A percentile compares a stretch with the other conserved stretches of the same genome.
These are phyloP conservation scores for Stagonosporopsis vannaccii DNA, from an alignment of 2,329 filamentous ascomycete genomes.

Conservation along the genomic window DNA sequence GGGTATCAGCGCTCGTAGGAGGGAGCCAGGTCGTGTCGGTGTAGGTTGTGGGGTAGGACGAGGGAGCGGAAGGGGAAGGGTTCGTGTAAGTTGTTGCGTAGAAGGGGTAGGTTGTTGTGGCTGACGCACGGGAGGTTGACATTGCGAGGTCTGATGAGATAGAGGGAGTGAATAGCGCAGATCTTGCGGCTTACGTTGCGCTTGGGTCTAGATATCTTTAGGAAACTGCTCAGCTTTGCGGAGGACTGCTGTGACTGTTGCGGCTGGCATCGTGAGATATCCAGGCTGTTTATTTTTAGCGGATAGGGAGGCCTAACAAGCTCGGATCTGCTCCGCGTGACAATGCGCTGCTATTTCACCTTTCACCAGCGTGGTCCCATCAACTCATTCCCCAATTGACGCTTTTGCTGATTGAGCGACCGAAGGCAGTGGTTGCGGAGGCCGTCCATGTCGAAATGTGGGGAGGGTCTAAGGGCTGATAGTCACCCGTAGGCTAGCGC, in stretches of 20 bases:
- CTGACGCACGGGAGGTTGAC: neutral
- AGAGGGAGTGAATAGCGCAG: neutral
- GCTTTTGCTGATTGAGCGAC: neutral
- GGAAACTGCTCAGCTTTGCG: neutral
- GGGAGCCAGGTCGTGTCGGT: conserved; percentile 1
- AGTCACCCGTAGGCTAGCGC: no score
- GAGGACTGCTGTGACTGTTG: neutral
- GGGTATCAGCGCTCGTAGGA: neutral
- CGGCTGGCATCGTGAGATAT: neutral
- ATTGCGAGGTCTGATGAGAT: neutral
- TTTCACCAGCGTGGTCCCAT: neutral
- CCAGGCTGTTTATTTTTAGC: neutral
- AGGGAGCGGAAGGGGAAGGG: neutral
- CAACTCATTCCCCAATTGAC: neutral
- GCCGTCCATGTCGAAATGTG: neutral
- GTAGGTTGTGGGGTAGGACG: neutral
- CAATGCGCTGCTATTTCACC: neutral
- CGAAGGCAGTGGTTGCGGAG: neutral
- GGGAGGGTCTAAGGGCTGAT: neutral
- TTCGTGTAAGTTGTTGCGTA: neutral
- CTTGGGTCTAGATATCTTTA: neutral
- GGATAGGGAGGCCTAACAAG: neutral
- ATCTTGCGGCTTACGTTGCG: neutral
- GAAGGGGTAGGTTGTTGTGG: conserved; percentile 6
- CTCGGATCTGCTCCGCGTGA: neutral